Evolutionary conservation across 441 rosid species (phyloP).

Genomic region (Heliophila coronopifolia): DNA sequence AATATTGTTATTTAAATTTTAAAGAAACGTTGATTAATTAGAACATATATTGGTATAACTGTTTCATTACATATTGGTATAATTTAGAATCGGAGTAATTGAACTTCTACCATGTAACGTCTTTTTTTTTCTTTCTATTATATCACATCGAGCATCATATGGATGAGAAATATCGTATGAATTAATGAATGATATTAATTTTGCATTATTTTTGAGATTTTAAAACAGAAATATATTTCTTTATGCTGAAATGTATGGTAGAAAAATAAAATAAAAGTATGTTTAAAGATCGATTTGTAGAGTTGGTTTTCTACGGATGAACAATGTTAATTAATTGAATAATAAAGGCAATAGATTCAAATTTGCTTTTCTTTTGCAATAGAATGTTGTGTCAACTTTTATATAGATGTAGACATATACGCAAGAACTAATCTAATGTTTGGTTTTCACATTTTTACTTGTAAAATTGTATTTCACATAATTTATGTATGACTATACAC

Average conservation of each 20-base stretch:
- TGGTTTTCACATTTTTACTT: no score
- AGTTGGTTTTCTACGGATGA: no score
- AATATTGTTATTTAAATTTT: neutral
- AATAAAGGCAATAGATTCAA: no score
- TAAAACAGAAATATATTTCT: neutral
- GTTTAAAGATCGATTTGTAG: no score
- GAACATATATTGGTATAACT: slow-evolving; percentile 5
- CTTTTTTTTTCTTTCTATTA: neutral
- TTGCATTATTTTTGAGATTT: neutral
- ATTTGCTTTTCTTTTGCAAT: no score
- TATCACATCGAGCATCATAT: slow-evolving; percentile 12
- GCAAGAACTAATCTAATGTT: no score
- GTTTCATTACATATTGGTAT: neutral
- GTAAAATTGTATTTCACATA: no score
- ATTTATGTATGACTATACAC: no score
- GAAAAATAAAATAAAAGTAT: no score
- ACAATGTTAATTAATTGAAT: no score
- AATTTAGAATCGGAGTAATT: slow-evolving; percentile 7
- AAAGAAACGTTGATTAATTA: neutral
- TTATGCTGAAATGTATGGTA: neutral
- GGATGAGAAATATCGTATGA: slow-evolving; percentile 21
- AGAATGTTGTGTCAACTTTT: no score
- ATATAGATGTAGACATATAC: no score
- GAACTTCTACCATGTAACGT: slow-evolving; percentile 12
- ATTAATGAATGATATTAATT: slow-evolving; percentile 5